These are phyloP conservation scores for Vaccinium vitisidaea DNA, from an alignment of 148 eudicot genomes.

Conservation along the genomic window DNA sequence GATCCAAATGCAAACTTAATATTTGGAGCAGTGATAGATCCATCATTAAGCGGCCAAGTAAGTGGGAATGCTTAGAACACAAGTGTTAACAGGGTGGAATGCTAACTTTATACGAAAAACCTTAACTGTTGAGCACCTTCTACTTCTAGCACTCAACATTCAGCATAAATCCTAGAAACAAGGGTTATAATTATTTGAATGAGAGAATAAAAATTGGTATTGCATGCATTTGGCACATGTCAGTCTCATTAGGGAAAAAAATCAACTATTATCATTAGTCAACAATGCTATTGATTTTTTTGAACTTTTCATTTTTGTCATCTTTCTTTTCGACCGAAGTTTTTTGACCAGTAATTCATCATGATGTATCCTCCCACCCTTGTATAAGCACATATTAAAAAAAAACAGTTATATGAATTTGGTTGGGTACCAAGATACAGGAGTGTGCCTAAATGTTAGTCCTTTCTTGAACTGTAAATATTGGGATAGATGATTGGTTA, in stretches of 20 bases:
- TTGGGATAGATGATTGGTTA: background rate
- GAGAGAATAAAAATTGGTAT: background rate
- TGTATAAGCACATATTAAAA: background rate
- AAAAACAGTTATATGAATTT: background rate
- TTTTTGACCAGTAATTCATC: too few species aligned
- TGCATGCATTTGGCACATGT: background rate
- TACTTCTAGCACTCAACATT: background rate
- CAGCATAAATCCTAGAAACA: background rate
- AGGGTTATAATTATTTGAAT: background rate
- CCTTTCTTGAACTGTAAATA: background rate
- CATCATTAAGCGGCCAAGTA: constrained; percentile 89
- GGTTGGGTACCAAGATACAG: background rate
- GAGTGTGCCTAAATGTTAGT: background rate
- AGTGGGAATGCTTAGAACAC: constrained; percentile 35
- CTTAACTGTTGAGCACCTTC: background rate
- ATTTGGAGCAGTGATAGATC: constrained; percentile 97
- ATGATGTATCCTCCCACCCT: background rate
- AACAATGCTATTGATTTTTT: background rate
- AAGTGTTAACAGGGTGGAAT: background rate
- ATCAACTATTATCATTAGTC: too few species aligned
- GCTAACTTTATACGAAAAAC: background rate
- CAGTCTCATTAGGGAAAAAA: background rate
- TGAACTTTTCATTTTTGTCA: background rate
- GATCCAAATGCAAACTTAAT: constrained; percentile 97
- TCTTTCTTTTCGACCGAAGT: background rate